Percentiles rank a stretch among this genome's conserved stretches.
These are phyloP conservation scores for Pythium apleroticum DNA, from an alignment of 352 stramenopile genomes.

Conservation along the genomic window DNA sequence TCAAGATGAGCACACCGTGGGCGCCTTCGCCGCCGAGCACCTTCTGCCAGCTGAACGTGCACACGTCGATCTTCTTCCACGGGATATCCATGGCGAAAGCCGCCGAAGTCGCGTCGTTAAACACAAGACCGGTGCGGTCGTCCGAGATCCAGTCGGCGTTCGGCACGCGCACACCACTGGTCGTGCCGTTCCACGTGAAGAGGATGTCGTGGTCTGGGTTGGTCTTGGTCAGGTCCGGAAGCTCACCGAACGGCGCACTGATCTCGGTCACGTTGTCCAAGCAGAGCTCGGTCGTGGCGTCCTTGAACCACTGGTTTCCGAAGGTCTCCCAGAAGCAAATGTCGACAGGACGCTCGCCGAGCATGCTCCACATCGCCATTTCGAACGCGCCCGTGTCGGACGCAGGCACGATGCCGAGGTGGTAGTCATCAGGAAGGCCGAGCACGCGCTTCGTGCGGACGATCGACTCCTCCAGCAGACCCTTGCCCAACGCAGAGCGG, in stretches of 20 bases:
- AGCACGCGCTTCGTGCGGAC: conserved; percentile 94
- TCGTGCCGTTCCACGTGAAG: conserved; percentile 99
- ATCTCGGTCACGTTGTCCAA: conserved; percentile 94
- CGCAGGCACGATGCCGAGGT: conserved; percentile 96
- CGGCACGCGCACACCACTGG: conserved; percentile 95
- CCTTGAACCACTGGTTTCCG: conserved; percentile 95
- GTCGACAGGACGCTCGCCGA: conserved; percentile 92
- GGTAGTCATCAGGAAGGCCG: conserved; percentile 94
- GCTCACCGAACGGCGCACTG: conserved; percentile 94
- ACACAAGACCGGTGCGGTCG: conserved; percentile 93
- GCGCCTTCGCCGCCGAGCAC: conserved; percentile 97
- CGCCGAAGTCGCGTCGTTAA: conserved; percentile 98
- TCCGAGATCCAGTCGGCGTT: conserved; percentile 96
- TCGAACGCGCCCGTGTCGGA: conserved; percentile 99
- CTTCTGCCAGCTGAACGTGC: conserved; percentile 99
- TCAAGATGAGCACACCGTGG: conserved; percentile 98
- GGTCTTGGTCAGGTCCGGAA: conserved; percentile 93
- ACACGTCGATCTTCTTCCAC: conserved; percentile 99
- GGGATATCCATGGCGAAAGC: conserved; percentile 99
- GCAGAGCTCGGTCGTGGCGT: conserved; percentile 94
- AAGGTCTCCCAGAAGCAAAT: conserved; percentile 98
- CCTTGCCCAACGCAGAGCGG: conserved; percentile 97
- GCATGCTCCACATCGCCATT: conserved; percentile 99
- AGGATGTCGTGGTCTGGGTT: conserved; percentile 97
- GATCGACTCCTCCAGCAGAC: conserved; percentile 94